Evolutionary conservation across 2,329 filamentous ascomycete species (phyloP).

Genomic region (Nemania sp.): DNA sequence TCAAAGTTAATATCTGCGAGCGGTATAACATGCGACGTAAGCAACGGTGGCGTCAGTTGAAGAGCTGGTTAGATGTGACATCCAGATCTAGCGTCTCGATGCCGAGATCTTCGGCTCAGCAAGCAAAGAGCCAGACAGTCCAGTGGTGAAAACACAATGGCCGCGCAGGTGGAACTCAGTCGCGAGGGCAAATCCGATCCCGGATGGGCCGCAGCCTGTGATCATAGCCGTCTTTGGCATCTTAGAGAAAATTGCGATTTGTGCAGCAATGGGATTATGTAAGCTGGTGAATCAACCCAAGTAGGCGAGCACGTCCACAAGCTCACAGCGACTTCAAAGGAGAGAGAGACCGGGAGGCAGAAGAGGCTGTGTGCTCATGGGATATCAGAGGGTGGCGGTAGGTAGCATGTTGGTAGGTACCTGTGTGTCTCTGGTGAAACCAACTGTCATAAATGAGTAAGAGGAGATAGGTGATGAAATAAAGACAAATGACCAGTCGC

Average conservation of each 20-base stretch:
- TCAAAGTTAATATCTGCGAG: constrained; percentile 32
- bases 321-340: no score
- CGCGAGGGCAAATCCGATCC: constrained; percentile 37
- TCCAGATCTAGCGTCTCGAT: constrained; percentile 34
- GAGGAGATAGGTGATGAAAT: no score
- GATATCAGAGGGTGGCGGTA: neutral
- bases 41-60: constrained; percentile 29
- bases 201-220: constrained; percentile 36
- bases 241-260: no score
- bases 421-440: no score
- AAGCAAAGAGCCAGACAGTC: constrained; percentile 30
- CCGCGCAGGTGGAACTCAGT: constrained; percentile 38
- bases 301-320: no score
- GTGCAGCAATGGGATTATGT: no score
- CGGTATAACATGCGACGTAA: constrained; percentile 31
- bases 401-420: no score
- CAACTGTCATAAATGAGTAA: no score
- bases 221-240: constrained; percentile 35
- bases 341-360: no score
- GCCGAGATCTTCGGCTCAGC: constrained; percentile 25
- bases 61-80: constrained; percentile 31
- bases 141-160: constrained; percentile 40
- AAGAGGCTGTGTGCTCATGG: neutral
- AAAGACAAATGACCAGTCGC: no score
- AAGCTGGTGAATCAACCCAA: no score